These are phyloP conservation scores for Articulospora tetracladia DNA, from an alignment of 495 filamentous ascomycete genomes.

Conservation along the genomic window DNA sequence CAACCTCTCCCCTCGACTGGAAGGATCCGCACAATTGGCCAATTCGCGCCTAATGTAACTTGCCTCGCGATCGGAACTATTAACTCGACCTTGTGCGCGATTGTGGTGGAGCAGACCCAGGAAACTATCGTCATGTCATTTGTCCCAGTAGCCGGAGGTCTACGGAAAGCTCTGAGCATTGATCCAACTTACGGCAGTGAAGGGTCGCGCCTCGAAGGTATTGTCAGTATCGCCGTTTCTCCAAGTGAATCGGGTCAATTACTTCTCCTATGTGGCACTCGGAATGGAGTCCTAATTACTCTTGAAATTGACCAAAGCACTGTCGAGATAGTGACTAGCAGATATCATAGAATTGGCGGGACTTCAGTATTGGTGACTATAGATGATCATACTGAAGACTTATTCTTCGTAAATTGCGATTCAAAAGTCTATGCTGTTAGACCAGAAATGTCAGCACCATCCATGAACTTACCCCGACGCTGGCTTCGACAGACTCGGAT, in stretches of 20 bases:
- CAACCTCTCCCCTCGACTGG: not conserved
- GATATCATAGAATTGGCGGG: slow-evolving; percentile 14
- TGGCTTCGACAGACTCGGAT: slow-evolving; percentile 4
- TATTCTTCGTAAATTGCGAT: slow-evolving; percentile 24
- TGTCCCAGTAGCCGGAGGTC: not conserved
- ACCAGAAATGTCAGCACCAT: not conserved
- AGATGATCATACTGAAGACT: slow-evolving; percentile 4
- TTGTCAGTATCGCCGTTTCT: slow-evolving; percentile 19
- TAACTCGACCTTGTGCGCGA: slow-evolving; percentile 1
- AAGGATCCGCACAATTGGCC: slow-evolving; percentile 6
- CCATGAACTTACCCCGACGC: not conserved
- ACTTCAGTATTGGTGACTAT: slow-evolving; percentile 10
- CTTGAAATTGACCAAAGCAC: slow-evolving; percentile 14
- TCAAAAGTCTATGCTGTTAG: slow-evolving; percentile 15
- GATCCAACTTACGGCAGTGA: not conserved
- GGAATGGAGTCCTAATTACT: slow-evolving; percentile 16
- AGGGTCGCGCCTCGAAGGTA: slow-evolving; percentile 5
- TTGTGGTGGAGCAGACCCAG: slow-evolving; percentile 13
- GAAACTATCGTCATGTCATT: slow-evolving; percentile 6
- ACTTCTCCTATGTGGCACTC: slow-evolving; percentile 17
- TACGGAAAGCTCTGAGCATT: slow-evolving; percentile 1
- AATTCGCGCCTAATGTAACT: slow-evolving; percentile 7
- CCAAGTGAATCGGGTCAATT: not conserved
- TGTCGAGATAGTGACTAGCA: slow-evolving; percentile 5
- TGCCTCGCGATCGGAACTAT: slow-evolving; percentile 4